phyloP scores from a whole-genome alignment of 2,329 filamentous ascomycete genomes.

The Aspergillus texensis region DNA sequence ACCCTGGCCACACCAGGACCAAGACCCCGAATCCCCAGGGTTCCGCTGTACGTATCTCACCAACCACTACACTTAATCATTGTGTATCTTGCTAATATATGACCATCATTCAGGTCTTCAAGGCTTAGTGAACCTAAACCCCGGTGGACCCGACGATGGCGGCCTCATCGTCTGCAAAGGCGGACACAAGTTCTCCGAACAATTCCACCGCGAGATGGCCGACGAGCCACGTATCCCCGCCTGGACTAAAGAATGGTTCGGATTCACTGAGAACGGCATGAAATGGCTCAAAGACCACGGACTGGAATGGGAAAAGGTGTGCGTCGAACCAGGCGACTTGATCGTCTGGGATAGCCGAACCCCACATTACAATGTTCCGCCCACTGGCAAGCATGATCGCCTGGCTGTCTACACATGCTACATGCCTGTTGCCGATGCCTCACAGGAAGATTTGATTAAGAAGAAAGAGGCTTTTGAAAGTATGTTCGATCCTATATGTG shows the following conservation, averaged over 20 bases:
- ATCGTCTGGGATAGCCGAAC: slow-evolving; percentile 47
- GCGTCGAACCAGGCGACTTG: slow-evolving; percentile 49
- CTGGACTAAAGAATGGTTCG: slow-evolving; percentile 35
- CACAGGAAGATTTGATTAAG: slow-evolving; percentile 44
- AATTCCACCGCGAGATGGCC: slow-evolving; percentile 35
- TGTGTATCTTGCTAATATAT: not conserved
- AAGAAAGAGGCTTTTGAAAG: slow-evolving; percentile 48
- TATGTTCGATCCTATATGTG: not conserved
- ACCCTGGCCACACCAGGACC: slow-evolving; percentile 53
- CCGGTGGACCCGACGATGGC: slow-evolving; percentile 41
- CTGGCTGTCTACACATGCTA: slow-evolving; percentile 45
- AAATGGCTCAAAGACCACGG: slow-evolving; percentile 37
- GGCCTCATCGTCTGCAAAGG: slow-evolving; percentile 40
- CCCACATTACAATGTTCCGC: slow-evolving; percentile 45
- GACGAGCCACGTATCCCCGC: slow-evolving; percentile 29
- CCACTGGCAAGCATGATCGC: slow-evolving; percentile 31
- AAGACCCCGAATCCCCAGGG: slow-evolving; percentile 48
- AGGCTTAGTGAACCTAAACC: slow-evolving; percentile 52
- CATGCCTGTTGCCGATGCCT: slow-evolving; percentile 45
- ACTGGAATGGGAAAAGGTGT: slow-evolving; percentile 38
- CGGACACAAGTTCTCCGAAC: slow-evolving; percentile 32
- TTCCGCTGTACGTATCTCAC: slow-evolving; percentile 49
- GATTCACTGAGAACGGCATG: slow-evolving; percentile 33
- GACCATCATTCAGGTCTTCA: slow-evolving; percentile 30
- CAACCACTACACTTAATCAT: accelerated